These are phyloP conservation scores for Lachnellula hyalina DNA, from an alignment of 2,329 filamentous ascomycete species.

Conservation along the genomic window DNA sequence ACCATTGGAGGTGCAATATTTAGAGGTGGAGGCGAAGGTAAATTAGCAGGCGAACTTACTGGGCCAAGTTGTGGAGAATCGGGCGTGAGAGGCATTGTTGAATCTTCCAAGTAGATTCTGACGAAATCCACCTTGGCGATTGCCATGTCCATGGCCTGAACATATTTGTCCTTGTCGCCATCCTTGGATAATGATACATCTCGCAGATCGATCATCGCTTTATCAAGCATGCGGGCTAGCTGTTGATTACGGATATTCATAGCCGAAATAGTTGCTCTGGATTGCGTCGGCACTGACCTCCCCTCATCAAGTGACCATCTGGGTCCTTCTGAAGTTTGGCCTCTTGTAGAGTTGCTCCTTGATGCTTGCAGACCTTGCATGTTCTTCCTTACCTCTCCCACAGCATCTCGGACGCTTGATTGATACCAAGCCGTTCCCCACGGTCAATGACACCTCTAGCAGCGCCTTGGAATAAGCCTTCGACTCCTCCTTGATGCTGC, in stretches of 20 bases:
- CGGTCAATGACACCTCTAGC: conserved; percentile 69
- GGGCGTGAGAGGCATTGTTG: conserved; percentile 45
- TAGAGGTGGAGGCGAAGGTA: conserved; percentile 3
- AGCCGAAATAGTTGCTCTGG: conserved; percentile 39
- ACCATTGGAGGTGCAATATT: conserved; percentile 1
- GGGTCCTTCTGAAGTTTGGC: conserved; percentile 18
- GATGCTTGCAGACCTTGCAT: conserved; percentile 61
- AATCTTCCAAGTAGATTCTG: conserved; percentile 56
- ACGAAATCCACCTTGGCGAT: conserved; percentile 61
- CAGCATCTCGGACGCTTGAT: conserved; percentile 73
- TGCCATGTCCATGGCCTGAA: conserved; percentile 52
- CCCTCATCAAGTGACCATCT: conserved; percentile 31
- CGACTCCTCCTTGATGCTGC: conserved; percentile 52
- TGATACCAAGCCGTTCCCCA: conserved; percentile 72
- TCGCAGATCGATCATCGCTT: conserved; percentile 59
- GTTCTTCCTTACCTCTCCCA: conserved; percentile 74
- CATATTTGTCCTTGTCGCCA: conserved; percentile 36
- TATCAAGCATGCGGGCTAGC: conserved; percentile 63
- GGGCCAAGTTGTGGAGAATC: conserved; percentile 9
- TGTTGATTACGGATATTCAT: conserved; percentile 63
- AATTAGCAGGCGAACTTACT: neutral
- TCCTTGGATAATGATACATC: conserved; percentile 48
- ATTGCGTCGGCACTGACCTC: conserved; percentile 21
- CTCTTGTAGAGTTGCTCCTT: conserved; percentile 35
- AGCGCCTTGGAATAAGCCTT: conserved; percentile 69